Base-by-base conservation (phyloP, 768 basidiomycete species). In the Russula lepida region DNA sequence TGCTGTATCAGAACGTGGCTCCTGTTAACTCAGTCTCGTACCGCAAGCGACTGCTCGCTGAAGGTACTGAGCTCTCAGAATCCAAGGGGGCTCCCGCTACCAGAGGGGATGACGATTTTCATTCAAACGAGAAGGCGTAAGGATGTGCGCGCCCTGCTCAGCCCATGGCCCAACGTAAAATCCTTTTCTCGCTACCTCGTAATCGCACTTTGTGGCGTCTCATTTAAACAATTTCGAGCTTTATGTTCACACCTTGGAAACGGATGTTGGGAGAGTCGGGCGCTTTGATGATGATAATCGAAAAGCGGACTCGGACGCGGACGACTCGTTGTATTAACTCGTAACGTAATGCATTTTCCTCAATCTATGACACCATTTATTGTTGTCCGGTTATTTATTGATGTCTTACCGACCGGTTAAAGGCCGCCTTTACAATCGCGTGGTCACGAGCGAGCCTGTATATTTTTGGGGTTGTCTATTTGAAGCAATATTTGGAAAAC, bases 1-100 rank as follows among this genome's bases (percentile, higher is more conserved):
- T 83, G 47, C 81, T 92, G 74, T 88, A 89, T 76, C 79, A 82
- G 73, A 78, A 89, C 68, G 80, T 83, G 48, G 79, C 77, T 6
- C 84, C 84, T 23, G 59, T 79, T 65, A 75, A 77, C 32, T 85
- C 84, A 35, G 62, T 60, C 37, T 15, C 58, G 54, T 74, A 72
- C 67, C 73, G 73, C 65, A 59, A 58, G 46, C 69, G 69, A 65
- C 67, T 73, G 19, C 25, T 67, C 25, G 62, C 56, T 8, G 30
- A 58, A 27, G 54, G 56, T 15, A 12, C 8, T 3, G 49, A 49
- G 23, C 37, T 58, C 15, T 53, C 51, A 28, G 28, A 41, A 21
- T 0, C 28, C 33, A 23, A 13, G 9, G 17, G 1, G 48, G 27
- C 3, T 3, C 35, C 33, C 6, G 21, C 1, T 9, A 19, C n/a